Evolutionary conservation across 225 moss, liverwort and hornwort species (phyloP).

Genomic region (Sphagnum tenellum): DNA sequence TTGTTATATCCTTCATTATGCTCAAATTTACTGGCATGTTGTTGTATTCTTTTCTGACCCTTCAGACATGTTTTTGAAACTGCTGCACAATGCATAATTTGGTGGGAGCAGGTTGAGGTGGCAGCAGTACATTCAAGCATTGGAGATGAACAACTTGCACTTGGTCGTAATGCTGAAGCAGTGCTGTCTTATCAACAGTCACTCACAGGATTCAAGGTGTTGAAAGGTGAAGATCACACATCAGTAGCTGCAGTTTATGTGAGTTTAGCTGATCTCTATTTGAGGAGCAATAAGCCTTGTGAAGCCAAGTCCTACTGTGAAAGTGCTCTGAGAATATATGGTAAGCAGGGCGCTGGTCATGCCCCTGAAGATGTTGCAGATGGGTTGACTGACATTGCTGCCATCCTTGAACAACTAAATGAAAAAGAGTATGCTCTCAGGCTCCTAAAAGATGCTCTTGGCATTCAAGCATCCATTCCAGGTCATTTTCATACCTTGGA

Average conservation of each 20-base stretch:
- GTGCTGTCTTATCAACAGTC: constrained; percentile 86
- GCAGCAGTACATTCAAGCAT: constrained; percentile 78
- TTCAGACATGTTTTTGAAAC: no score
- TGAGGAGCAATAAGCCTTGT: constrained; percentile 72
- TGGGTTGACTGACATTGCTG: constrained; percentile 80
- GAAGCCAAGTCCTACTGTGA: constrained; percentile 82
- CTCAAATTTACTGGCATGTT: no score
- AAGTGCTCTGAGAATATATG: constrained; percentile 77
- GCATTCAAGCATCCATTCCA: constrained; percentile 69
- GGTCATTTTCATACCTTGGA: constrained; percentile 20
- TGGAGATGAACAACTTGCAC: constrained; percentile 70
- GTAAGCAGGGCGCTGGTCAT: constrained; percentile 68
- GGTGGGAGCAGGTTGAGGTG: constrained; percentile 59
- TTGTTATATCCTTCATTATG: no score
- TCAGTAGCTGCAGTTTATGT: constrained; percentile 74
- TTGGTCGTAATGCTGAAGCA: constrained; percentile 74
- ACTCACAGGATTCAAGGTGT: constrained; percentile 73
- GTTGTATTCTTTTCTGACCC: no score
- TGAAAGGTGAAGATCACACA: constrained; percentile 83
- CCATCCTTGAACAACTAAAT: constrained; percentile 69
- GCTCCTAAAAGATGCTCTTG: constrained; percentile 71
- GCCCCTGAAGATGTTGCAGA: constrained; percentile 76
- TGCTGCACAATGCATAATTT: no score
- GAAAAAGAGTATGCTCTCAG: constrained; percentile 74
- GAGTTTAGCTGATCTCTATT: constrained; percentile 80